Base-by-base conservation (phyloP, 108 stramenopile genomes). In the Cyclostephanos tholiformis region DNA sequence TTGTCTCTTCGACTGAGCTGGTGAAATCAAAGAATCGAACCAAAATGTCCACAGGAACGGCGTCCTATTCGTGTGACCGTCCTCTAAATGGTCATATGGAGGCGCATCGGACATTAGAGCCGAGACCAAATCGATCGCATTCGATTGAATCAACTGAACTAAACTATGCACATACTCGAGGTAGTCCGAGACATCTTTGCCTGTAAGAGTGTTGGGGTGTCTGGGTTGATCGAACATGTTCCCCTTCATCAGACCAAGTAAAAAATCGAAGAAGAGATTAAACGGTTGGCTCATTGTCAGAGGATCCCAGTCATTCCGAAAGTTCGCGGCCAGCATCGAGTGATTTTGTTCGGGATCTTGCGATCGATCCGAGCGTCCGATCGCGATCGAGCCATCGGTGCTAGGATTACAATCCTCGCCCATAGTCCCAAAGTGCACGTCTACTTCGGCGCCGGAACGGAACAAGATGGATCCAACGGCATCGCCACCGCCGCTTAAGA, bases 21-120 rank as follows among this genome's bases (percentile, higher is more conserved):
- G 25, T 7, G 69, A 73, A 22, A 81, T 36, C 3, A 81, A 53
- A n/a, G 80, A 74, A 41, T 81, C 73, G 50, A 81, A 74, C 80
- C 73, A 81, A 70, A 70, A 81, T 63, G 70, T 81, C 80, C 80
- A 81, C 52, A 81, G 69, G 58, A 70, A 59, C 22, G 68, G 80
- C 25, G 73, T 74, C 49, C 63, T 70, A 29, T 65, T 70, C 30
- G 55, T 39, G 0, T 29, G 17, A 56, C 39, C 55, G 35, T 58
- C 41, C 30, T 65, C 44, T 11, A 19, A 4, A 32, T 69, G 63
- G 36, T 68, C 41, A 50, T 70, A 74, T 20, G 72, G 72, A 29
- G 55, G 44, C 62, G 80, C 80, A 70, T 81, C 80, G 12, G 80
- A 81, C 80, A 81, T 74, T 43, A 74, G 73, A 19, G 49, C 39